Conservation (phyloP, 2,329 filamentous ascomycete genomes). For the Aspergillus transmontanensis region DNA sequence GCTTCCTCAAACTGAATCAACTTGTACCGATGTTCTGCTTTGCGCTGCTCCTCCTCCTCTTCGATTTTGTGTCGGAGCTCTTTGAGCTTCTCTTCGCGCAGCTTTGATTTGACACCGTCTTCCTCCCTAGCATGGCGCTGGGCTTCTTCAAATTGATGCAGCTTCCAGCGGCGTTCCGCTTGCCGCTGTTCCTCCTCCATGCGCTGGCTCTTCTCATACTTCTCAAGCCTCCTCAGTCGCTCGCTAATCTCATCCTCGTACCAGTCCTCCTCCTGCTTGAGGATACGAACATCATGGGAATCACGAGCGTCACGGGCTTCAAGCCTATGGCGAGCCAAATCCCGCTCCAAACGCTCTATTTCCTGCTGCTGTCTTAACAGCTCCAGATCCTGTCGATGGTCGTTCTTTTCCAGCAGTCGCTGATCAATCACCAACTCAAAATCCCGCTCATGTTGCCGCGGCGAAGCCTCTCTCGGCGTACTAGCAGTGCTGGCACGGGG, state of each 20-base stretch:
- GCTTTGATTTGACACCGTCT: slow-evolving; percentile 35
- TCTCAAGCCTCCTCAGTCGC: slow-evolving; percentile 39
- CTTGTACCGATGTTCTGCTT: slow-evolving; percentile 20
- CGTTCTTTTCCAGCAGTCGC: slow-evolving; percentile 36
- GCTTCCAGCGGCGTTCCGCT: slow-evolving; percentile 19
- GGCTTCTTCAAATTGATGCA: slow-evolving; percentile 18
- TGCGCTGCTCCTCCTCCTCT: slow-evolving; percentile 47
- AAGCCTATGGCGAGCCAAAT: slow-evolving; percentile 32
- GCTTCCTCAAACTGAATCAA: slow-evolving; percentile 18
- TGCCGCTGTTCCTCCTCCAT: slow-evolving; percentile 28
- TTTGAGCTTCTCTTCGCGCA: slow-evolving; percentile 33
- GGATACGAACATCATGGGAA: slow-evolving; percentile 27
- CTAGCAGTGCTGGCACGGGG: slow-evolving; percentile 24
- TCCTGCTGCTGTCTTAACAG: slow-evolving; percentile 39
- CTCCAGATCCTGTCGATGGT: slow-evolving; percentile 38
- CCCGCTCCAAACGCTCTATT: slow-evolving; percentile 37
- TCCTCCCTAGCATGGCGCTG: slow-evolving; percentile 33
- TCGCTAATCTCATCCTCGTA: slow-evolving; percentile 45
- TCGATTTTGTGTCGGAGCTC: slow-evolving; percentile 38
- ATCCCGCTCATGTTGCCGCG: slow-evolving; percentile 29
- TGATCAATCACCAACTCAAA: slow-evolving; percentile 38
- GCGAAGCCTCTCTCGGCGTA: slow-evolving; percentile 30
- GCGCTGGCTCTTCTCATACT: slow-evolving; percentile 46
- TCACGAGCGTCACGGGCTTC: slow-evolving; percentile 10
- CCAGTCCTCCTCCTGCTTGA: slow-evolving; percentile 46